These are phyloP conservation scores for Cephalotrichum gorgonifer DNA, from an alignment of 2,329 filamentous ascomycete species.

Conservation along the genomic window DNA sequence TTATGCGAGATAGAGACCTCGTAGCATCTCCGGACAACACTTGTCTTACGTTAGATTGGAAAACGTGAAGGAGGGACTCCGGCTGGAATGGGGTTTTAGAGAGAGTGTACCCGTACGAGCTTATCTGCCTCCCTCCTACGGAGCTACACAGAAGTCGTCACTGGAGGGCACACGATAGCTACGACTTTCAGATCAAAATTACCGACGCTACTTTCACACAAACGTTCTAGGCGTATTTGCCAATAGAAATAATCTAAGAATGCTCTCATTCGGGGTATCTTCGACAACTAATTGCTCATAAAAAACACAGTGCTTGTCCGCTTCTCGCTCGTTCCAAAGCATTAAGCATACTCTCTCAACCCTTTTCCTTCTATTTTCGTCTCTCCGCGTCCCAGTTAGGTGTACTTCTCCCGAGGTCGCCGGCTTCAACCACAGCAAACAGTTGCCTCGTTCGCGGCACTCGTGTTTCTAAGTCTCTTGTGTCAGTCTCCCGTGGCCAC, in stretches of 20 bases:
- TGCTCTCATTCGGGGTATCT: not conserved
- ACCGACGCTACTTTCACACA: too few species aligned
- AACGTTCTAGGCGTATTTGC: too few species aligned
- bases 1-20: too few species aligned
- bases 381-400: not conserved
- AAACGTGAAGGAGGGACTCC: too few species aligned
- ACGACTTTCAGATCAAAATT: too few species aligned
- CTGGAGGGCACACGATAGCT: too few species aligned
- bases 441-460: constrained; percentile 24
- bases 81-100: too few species aligned
- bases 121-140: too few species aligned
- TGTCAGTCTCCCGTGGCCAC: not conserved
- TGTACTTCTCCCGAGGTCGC: not conserved
- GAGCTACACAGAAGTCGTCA: too few species aligned
- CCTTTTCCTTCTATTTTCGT: not conserved
- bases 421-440: constrained; percentile 29
- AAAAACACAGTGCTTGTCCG: not conserved
- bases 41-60: too few species aligned
- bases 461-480: constrained; percentile 12
- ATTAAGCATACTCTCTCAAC: not conserved
- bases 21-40: too few species aligned
- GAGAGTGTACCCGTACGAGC: too few species aligned
- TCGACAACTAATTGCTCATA: not conserved
- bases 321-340: not conserved
- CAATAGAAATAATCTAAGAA: not conserved